phyloP scores from a whole-genome alignment of 2,329 filamentous ascomycete species.

The Aureobasidium sp. region DNA sequence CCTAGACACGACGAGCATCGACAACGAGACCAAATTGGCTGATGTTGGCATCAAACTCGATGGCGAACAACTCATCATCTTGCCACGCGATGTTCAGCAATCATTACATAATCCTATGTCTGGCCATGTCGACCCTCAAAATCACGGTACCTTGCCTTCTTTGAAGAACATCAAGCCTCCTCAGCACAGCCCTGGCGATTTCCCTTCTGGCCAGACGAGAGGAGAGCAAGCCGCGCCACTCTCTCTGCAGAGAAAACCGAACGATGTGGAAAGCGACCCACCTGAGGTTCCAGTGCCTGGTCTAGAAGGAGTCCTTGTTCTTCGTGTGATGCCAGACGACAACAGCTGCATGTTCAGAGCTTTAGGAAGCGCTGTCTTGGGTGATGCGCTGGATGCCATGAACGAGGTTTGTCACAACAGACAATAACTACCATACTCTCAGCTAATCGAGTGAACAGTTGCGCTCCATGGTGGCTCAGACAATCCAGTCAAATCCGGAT shows the following conservation, averaged over 20 bases:
- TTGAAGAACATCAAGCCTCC: slow-evolving; percentile 17
- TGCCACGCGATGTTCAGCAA: slow-evolving; percentile 34
- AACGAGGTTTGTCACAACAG: slow-evolving; percentile 35
- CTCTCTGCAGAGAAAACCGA: slow-evolving; percentile 35
- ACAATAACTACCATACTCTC: not conserved
- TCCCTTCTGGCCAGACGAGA: slow-evolving; percentile 15
- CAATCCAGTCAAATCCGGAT: slow-evolving; percentile 64
- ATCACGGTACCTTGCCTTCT: slow-evolving; percentile 20
- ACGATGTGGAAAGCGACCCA: slow-evolving; percentile 45
- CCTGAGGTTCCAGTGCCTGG: slow-evolving; percentile 52
- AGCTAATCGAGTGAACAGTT: slow-evolving; percentile 32
- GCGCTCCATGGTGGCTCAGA: slow-evolving; percentile 66
- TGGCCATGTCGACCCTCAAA: slow-evolving; percentile 18
- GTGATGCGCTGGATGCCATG: slow-evolving; percentile 54
- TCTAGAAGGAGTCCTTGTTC: slow-evolving; percentile 52
- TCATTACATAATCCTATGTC: slow-evolving; percentile 25
- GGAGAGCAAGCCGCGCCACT: slow-evolving; percentile 26
- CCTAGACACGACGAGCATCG: slow-evolving; percentile 51
- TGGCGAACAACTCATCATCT: slow-evolving; percentile 61
- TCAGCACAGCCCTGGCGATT: slow-evolving; percentile 21
- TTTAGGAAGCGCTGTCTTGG: slow-evolving; percentile 70
- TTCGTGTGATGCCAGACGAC: slow-evolving; percentile 94
- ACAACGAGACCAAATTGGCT: slow-evolving; percentile 40
- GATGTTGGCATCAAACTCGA: slow-evolving; percentile 55
- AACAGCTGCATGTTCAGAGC: slow-evolving; percentile 93